Conservation (phyloP, 441 rosid genomes). For the Croton laevigatus region DNA sequence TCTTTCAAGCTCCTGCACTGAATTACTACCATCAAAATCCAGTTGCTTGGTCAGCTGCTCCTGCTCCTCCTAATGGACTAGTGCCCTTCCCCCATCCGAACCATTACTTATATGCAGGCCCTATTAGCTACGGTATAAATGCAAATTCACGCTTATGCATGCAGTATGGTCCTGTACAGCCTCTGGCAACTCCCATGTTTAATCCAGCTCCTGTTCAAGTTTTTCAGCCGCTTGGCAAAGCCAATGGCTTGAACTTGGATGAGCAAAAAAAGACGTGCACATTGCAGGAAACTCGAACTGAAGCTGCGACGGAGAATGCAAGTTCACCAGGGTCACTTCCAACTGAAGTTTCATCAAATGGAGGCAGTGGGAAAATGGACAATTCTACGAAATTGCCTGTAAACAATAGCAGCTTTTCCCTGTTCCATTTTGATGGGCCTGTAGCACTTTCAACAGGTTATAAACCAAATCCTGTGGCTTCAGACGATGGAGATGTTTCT, state of each 20-base stretch:
- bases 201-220: constrained; percentile 48
- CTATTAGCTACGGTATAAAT: constrained; percentile 57
- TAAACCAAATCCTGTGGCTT: constrained; percentile 35
- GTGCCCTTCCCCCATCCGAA: constrained; percentile 56
- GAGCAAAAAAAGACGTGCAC: constrained; percentile 36
- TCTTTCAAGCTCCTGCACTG: constrained; percentile 66
- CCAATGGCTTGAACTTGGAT: constrained; percentile 38
- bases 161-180: constrained; percentile 64
- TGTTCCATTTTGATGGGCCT: constrained; percentile 93
- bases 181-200: constrained; percentile 48
- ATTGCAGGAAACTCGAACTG: constrained; percentile 29
- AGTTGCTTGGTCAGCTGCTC: constrained; percentile 74
- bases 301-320: constrained; percentile 32
- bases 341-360: constrained; percentile 28
- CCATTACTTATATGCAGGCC: constrained; percentile 60
- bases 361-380: constrained; percentile 35
- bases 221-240: constrained; percentile 52
- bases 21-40: constrained; percentile 85
- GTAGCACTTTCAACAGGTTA: constrained; percentile 56
- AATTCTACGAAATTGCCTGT: constrained; percentile 28
- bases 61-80: constrained; percentile 60
- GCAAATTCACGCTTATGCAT: constrained; percentile 56
- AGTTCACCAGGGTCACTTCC: constrained; percentile 24
- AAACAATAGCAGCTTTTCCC: constrained; percentile 57
- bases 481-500: constrained; percentile 50